Percentiles rank a stretch among this genome's conserved stretches.
phyloP scores from a whole-genome alignment of 495 filamentous ascomycete genomes.

The Penicillium longicatenatum region DNA sequence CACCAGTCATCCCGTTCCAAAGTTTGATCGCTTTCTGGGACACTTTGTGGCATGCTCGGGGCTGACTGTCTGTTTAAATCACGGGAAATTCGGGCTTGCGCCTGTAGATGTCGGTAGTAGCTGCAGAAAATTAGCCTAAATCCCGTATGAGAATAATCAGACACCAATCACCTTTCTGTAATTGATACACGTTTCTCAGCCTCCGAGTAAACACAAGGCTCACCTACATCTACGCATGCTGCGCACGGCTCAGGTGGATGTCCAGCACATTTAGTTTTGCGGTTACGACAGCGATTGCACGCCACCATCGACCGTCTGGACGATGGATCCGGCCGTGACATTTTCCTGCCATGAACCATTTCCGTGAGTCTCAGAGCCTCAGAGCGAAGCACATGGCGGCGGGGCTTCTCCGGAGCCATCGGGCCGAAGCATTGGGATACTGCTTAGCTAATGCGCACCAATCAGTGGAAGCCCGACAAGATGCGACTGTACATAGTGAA shows the following conservation, averaged over 20 bases:
- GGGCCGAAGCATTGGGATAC: too few relatives aligned
- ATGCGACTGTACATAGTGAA: too few relatives aligned
- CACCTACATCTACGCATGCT: constrained; percentile 34
- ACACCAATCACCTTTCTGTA: constrained; percentile 30
- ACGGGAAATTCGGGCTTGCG: constrained; percentile 24
- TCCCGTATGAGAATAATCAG: not conserved
- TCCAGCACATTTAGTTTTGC: constrained; percentile 41
- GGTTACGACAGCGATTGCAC: constrained; percentile 41
- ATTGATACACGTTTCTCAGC: constrained; percentile 41
- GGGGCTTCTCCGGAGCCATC: too few relatives aligned
- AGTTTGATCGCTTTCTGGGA: constrained; percentile 23
- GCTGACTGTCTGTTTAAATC: constrained; percentile 12
- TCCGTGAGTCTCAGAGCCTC: not conserved
- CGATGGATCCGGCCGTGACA: constrained; percentile 24
- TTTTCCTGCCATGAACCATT: constrained; percentile 34
- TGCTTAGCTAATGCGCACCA: too few relatives aligned
- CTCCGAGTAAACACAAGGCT: constrained; percentile 40
- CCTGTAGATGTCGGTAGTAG: constrained; percentile 35
- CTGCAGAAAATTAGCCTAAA: constrained; percentile 17
- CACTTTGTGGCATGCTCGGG: not conserved
- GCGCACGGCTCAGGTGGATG: constrained; percentile 38
- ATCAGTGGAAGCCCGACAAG: too few relatives aligned
- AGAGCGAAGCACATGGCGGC: not conserved
- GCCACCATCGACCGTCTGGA: constrained; percentile 36
- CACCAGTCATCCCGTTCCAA: constrained; percentile 44